Base-by-base conservation (phyloP, 176 grass and related monocot species). In the Raddia distichophylla region DNA sequence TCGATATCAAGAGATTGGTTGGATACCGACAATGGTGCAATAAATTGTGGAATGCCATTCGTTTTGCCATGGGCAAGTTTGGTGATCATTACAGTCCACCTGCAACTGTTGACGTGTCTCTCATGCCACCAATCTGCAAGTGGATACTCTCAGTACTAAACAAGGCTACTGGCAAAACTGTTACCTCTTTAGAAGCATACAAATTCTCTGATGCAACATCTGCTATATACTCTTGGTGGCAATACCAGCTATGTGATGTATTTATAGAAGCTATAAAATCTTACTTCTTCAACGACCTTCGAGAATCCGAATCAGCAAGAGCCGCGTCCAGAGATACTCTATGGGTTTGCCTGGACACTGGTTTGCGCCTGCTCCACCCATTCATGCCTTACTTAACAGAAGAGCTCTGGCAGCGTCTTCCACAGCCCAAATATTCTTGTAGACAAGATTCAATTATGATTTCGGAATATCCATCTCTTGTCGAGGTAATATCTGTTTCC, bases 221-320 rank as follows among this genome's bases (percentile, higher is more conserved):
- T 68, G 79, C 91, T n/a, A 93, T 94, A 65, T 97, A 97, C 72
- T 92, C 90, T 42, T 97, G 91, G 91, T 97, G 94, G 91, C 87
- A 92, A 71, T 94, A 89, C 51, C 91, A 97, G 57, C 87, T 97
- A 43, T 97, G 94, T 44, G 94, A 97, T 77, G 89, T 97, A 63
- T 97, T 97, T 64, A 92, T 97, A 45, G 94, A 97, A 84, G 94
- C 85, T 71, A 86, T 97, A 55, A 97, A 97, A 87, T 91, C 87
- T 22, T 97, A 94, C 45, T 90, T 97, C 57, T 75, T 88, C 71
- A 90, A 64, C 47, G 87, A 92, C 57, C 86, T 85, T 78, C 60
- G 82, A 79, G 79, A 94, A 76, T 94, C 89, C 17, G 87, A 94
- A 75, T 82, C 69, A 57, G 83, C 83, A 74, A 94, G 89, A 92